Evolutionary conservation across 257 asterid genomes (phyloP).

Genomic region (Penstemon barbatus): DNA sequence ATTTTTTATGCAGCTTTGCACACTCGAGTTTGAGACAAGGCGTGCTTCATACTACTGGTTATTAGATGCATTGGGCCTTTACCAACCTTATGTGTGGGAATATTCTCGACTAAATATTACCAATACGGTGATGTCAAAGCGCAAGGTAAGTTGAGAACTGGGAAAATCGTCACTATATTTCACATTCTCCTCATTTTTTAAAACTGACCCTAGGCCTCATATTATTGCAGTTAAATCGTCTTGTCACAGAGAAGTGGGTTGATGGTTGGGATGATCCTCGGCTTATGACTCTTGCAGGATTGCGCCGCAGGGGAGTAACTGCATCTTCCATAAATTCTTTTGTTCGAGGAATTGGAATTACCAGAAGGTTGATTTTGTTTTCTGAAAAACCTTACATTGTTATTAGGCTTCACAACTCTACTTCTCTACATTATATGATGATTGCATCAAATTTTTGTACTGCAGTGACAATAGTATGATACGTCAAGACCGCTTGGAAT

Average conservation of each 20-base stretch:
- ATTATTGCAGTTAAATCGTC: slow-evolving; percentile 74
- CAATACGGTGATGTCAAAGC: slow-evolving; percentile 94
- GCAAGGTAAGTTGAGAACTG: slow-evolving; percentile 54
- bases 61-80: slow-evolving; percentile 70
- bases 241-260: slow-evolving; percentile 85
- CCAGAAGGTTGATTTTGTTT: slow-evolving; percentile 67
- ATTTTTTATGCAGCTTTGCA: slow-evolving; percentile 64
- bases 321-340: slow-evolving; percentile 82
- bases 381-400: not conserved
- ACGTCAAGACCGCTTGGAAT: slow-evolving; percentile 79
- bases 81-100: slow-evolving; percentile 94
- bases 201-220: slow-evolving; percentile 25
- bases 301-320: slow-evolving; percentile 93
- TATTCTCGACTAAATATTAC: slow-evolving; percentile 80
- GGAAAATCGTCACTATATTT: not conserved
- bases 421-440: slow-evolving; percentile 18
- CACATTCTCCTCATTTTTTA: slow-evolving; percentile 14
- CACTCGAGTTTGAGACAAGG: slow-evolving; percentile 92
- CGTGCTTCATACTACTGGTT: slow-evolving; percentile 98
- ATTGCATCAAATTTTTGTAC: slow-evolving; percentile 9
- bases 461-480: slow-evolving; percentile 86
- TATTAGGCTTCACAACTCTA: slow-evolving; percentile 9
- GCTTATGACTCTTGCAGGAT: slow-evolving; percentile 88
- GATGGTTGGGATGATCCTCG: slow-evolving; percentile 99
- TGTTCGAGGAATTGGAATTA: slow-evolving; percentile 90